These are phyloP conservation scores for Umbellularia californica DNA, from an alignment of 164 flowering plant species.

Conservation along the genomic window DNA sequence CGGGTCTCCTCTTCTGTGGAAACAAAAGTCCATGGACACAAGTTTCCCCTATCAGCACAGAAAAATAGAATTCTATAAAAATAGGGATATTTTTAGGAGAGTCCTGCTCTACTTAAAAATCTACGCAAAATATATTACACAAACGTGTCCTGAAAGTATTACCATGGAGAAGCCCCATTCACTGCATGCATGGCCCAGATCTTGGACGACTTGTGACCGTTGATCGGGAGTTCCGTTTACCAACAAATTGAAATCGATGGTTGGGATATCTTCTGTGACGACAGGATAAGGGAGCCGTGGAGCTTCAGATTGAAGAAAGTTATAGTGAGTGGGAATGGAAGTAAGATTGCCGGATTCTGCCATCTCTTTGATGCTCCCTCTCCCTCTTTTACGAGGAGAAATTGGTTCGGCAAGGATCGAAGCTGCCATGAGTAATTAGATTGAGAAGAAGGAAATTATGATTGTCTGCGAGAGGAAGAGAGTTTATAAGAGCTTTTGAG, in stretches of 20 bases:
- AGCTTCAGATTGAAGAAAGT: slow-evolving; percentile 2
- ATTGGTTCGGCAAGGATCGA: background rate
- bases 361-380: slow-evolving; percentile 17
- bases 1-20: no score
- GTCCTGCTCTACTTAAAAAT: no score
- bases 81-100: no score
- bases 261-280: slow-evolving; percentile 21
- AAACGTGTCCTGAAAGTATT: background rate
- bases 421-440: no score
- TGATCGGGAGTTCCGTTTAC: slow-evolving; percentile 31
- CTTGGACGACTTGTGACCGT: slow-evolving; percentile 38
- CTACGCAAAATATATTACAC: no score
- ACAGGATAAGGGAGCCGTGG: background rate
- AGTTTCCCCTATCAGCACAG: no score
- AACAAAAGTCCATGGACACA: no score
- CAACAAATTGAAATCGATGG: slow-evolving; percentile 36
- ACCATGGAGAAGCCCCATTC: slow-evolving; percentile 89
- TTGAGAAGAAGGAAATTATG: no score
- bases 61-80: no score
- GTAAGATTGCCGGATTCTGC: slow-evolving; percentile 23
- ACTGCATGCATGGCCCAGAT: slow-evolving; percentile 49
- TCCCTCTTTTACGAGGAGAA: background rate
- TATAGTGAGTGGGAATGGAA: slow-evolving; percentile 28
- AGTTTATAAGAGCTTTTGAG: no score
- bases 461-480: no score